A percentile compares a stretch with the other conserved stretches of the same genome.
phyloP scores from a whole-genome alignment of 2,329 filamentous ascomycete genomes.

The Colletotrichum sp. region DNA sequence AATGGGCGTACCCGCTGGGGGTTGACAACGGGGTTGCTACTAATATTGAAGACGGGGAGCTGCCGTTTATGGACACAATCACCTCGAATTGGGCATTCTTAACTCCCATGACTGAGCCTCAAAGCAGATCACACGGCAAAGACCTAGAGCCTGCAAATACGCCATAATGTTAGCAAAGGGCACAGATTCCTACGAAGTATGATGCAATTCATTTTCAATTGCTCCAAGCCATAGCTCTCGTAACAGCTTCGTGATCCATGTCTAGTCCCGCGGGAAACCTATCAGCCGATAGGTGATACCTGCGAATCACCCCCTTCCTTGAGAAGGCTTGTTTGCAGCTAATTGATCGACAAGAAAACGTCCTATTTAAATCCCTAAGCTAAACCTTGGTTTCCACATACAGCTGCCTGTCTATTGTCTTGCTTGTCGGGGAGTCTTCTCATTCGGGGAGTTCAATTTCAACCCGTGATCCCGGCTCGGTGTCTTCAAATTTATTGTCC shows the following conservation, averaged over 20 bases:
- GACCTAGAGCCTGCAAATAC: not conserved
- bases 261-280: too few relatives aligned
- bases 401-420: not conserved
- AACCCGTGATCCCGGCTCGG: not conserved
- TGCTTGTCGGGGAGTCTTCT: not conserved
- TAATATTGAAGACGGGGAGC: not conserved
- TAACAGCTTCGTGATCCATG: not conserved
- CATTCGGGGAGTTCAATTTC: not conserved
- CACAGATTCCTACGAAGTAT: too few relatives aligned
- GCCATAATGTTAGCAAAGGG: too few relatives aligned
- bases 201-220: not conserved
- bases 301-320: not conserved
- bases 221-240: not conserved
- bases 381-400: not conserved
- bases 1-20: not conserved
- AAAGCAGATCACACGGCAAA: not conserved
- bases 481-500: not conserved
- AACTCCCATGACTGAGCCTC: not conserved
- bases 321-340: not conserved
- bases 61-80: not conserved
- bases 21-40: not conserved
- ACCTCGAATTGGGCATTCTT: not conserved
- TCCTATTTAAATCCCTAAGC: not conserved
- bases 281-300: too few relatives aligned
- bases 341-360: not conserved